Evolutionary conservation across 2,329 filamentous ascomycete species (phyloP).

Genomic region (Shiraia bambusicola): DNA sequence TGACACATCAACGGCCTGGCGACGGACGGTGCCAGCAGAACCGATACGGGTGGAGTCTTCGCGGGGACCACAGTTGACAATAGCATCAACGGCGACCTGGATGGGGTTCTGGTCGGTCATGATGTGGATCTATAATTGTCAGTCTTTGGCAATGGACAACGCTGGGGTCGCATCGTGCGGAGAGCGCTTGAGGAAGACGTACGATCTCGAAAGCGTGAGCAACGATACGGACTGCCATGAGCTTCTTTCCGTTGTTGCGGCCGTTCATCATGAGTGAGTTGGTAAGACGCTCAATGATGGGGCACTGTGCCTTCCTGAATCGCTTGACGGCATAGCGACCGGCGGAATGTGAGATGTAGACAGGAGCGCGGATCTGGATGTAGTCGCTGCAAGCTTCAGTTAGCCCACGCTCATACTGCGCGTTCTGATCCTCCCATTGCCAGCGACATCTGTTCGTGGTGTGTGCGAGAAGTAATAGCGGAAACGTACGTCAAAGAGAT

Average conservation of each 20-base stretch:
- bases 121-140: constrained; percentile 80
- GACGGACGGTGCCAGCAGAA: constrained; percentile 98
- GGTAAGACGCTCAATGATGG: constrained; percentile 99
- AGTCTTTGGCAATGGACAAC: no score
- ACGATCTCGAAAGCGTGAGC: constrained; percentile 99
- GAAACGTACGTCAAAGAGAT: constrained; percentile 95
- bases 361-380: constrained; percentile 98
- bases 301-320: constrained; percentile 99
- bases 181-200: constrained; percentile 50
- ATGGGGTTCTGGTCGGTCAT: constrained; percentile 99
- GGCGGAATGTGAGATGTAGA: constrained; percentile 98
- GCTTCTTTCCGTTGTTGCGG: constrained; percentile 99
- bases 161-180: not conserved
- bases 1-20: constrained; percentile 99
- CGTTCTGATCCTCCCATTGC: constrained; percentile 19
- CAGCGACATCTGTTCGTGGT: constrained; percentile 9
- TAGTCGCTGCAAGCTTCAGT: constrained; percentile 74
- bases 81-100: constrained; percentile 98
- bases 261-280: constrained; percentile 99
- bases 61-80: constrained; percentile 99
- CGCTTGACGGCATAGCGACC: constrained; percentile 99
- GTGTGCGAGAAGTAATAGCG: constrained; percentile 13
- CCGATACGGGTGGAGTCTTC: constrained; percentile 99
- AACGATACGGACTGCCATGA: constrained; percentile 99
- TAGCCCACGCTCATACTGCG: constrained; percentile 33